These are phyloP conservation scores for Eragrostis tef DNA, from an alignment of 202 grass and related monocot species.

Conservation along the genomic window DNA sequence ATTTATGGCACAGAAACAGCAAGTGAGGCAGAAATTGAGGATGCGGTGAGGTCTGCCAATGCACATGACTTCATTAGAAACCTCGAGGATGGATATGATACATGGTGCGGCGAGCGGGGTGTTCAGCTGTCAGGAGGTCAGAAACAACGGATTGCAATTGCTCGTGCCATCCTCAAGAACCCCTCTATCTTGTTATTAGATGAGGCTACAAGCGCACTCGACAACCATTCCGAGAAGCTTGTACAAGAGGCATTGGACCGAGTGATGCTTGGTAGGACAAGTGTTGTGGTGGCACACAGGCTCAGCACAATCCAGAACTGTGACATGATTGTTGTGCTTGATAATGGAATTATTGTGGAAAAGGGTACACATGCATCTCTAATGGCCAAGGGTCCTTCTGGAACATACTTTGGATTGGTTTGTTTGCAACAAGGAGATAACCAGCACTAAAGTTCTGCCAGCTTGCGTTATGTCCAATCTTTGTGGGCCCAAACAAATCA, in stretches of 20 bases:
- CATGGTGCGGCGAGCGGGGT: slow-evolving; percentile 75
- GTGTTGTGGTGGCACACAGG: slow-evolving; percentile 80
- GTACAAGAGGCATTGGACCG: slow-evolving; percentile 88
- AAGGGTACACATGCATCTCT: slow-evolving; percentile 88
- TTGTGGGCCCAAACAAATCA: background rate
- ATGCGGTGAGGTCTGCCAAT: slow-evolving; percentile 76
- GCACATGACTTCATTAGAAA: slow-evolving; percentile 90
- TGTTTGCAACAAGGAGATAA: slow-evolving; percentile 72
- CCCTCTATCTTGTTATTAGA: slow-evolving; percentile 80
- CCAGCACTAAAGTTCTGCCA: slow-evolving; percentile 41
- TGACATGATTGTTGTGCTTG: slow-evolving; percentile 74
- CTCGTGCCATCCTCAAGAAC: slow-evolving; percentile 91
- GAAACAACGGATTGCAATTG: slow-evolving; percentile 94
- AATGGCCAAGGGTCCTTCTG: slow-evolving; percentile 70
- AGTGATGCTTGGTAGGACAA: slow-evolving; percentile 87
- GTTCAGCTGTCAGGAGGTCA: slow-evolving; percentile 92
- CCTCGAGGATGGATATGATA: slow-evolving; percentile 85
- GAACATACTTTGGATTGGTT: slow-evolving; percentile 75
- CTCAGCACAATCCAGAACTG: slow-evolving; percentile 87
- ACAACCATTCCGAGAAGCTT: slow-evolving; percentile 87
- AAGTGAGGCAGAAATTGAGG: slow-evolving; percentile 73
- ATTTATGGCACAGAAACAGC: slow-evolving; percentile 67
- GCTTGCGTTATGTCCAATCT: background rate
- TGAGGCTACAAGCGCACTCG: slow-evolving; percentile 87
- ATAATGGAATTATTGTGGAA: slow-evolving; percentile 81